A percentile compares a stretch with the other conserved stretches of the same genome.
Evolutionary conservation across 2,329 filamentous ascomycete species (phyloP).

Genomic region (Zymoseptoria ardabiliae): DNA sequence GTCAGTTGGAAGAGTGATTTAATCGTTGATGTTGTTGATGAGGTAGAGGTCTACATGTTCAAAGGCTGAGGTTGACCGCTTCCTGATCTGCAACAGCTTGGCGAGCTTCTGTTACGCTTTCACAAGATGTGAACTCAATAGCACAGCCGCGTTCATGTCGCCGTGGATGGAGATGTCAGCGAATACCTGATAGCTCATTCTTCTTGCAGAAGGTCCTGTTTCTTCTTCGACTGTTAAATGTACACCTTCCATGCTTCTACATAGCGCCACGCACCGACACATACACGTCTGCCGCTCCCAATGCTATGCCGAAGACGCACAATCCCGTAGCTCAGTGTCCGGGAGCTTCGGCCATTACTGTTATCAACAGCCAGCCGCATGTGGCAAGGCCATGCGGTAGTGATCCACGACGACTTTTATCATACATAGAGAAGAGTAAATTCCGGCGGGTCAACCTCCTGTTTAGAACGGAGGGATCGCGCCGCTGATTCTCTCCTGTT

Average conservation of each 20-base stretch:
- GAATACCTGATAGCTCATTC: not conserved
- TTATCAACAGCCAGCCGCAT: conserved; percentile 10
- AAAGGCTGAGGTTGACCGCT: not conserved
- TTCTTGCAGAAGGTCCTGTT: not conserved
- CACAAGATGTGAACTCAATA: no score
- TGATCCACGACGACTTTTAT: conserved; percentile 10
- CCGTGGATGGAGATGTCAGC: no score
- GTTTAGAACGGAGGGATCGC: conserved; percentile 33
- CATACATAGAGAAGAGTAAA: conserved; percentile 20
- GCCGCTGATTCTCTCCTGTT: conserved; percentile 52
- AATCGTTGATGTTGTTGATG: not conserved
- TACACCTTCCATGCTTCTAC: conserved; percentile 14
- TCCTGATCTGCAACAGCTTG: not conserved
- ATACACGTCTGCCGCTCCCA: conserved; percentile 6
- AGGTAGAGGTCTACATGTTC: not conserved
- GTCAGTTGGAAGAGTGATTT: not conserved
- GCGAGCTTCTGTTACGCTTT: not conserved
- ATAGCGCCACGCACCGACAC: conserved; percentile 4
- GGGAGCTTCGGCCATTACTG: conserved; percentile 1
- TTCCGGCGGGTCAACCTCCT: not conserved
- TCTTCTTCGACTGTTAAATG: conserved; percentile 6
- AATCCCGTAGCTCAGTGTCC: conserved; percentile 3
- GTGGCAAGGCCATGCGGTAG: conserved; percentile 6
- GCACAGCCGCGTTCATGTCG: no score
- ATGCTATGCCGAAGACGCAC: conserved; percentile 12